These are phyloP conservation scores for Nitzschia palea DNA, from an alignment of 108 stramenopile species.

Conservation along the genomic window DNA sequence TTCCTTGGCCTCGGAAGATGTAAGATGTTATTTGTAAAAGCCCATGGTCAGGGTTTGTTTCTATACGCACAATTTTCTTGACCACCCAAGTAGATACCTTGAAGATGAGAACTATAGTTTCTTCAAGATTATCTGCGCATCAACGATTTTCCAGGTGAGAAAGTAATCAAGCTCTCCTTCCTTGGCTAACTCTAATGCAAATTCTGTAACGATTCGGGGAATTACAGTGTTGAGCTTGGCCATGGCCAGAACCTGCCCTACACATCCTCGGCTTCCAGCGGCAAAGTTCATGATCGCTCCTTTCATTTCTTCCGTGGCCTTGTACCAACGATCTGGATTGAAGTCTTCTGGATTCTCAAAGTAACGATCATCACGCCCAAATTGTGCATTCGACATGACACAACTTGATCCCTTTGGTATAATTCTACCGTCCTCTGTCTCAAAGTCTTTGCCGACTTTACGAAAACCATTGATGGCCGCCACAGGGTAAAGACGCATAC, in stretches of 20 bases:
- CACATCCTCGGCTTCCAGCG: slow-evolving; percentile 23
- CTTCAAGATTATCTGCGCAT: not conserved
- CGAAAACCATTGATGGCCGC: slow-evolving; percentile 10
- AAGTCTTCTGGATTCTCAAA: slow-evolving; percentile 28
- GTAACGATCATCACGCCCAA: slow-evolving; percentile 11
- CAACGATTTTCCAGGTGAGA: slow-evolving; percentile 23
- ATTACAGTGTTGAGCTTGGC: slow-evolving; percentile 8
- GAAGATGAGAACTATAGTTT: slow-evolving; percentile 4
- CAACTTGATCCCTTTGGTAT: slow-evolving; percentile 23
- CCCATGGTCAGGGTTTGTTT: too few species aligned
- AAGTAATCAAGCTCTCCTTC: slow-evolving; percentile 18
- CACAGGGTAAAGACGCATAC: slow-evolving; percentile 25
- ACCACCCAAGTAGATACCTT: too few species aligned
- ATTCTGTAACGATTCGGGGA: slow-evolving; percentile 2
- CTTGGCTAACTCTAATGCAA: slow-evolving; percentile 13
- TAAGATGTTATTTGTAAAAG: too few species aligned
- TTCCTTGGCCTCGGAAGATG: too few species aligned
- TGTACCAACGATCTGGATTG: slow-evolving; percentile 35
- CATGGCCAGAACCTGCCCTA: slow-evolving; percentile 28
- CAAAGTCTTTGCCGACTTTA: slow-evolving; percentile 18
- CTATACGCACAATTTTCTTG: too few species aligned
- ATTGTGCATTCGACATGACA: not conserved
- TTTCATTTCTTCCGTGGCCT: slow-evolving; percentile 26
- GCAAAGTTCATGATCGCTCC: slow-evolving; percentile 21
- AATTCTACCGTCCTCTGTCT: not conserved